These are phyloP conservation scores for Austroboletus festivus DNA, from an alignment of 768 basidiomycete genomes.

Conservation along the genomic window DNA sequence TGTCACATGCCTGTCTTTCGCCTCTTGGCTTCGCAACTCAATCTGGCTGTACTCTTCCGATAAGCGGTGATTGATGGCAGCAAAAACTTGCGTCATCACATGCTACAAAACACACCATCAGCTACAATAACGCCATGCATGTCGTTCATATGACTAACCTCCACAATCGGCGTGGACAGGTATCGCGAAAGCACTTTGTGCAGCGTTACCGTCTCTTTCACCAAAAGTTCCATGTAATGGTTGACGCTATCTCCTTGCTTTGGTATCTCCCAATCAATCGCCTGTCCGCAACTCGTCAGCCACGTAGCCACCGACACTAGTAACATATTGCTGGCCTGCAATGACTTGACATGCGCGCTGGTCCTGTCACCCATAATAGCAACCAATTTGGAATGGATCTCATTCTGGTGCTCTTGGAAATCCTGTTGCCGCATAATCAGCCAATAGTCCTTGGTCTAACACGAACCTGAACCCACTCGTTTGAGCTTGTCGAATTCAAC, in stretches of 20 bases:
- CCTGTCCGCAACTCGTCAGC: constrained; percentile 38
- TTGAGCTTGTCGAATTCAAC: constrained; percentile 98
- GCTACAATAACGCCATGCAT: constrained; percentile 7
- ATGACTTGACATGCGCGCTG: constrained; percentile 75
- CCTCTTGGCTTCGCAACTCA: constrained; percentile 77
- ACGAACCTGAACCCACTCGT: constrained; percentile 55
- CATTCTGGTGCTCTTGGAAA: constrained; percentile 98
- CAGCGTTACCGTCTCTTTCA: constrained; percentile 92
- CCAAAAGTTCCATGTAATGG: constrained; percentile 88
- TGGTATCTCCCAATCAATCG: constrained; percentile 73
- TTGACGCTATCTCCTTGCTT: constrained; percentile 64
- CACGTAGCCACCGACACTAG: neutral
- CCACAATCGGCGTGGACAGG: constrained; percentile 71
- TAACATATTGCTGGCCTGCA: constrained; percentile 54
- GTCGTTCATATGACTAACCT: constrained; percentile 46
- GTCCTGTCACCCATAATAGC: constrained; percentile 98
- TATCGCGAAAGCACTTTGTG: constrained; percentile 96
- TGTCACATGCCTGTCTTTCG: constrained; percentile 69
- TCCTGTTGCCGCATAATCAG: constrained; percentile 49
- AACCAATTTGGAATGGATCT: constrained; percentile 96
- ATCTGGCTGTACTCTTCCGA: constrained; percentile 83
- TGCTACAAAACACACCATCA: constrained; percentile 44
- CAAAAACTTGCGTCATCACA: constrained; percentile 95
- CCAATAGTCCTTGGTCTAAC: neutral
- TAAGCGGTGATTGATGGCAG: constrained; percentile 86